These are phyloP conservation scores for Solanum hybrid DNA, from an alignment of 305 asterid species.

Conservation along the genomic window DNA sequence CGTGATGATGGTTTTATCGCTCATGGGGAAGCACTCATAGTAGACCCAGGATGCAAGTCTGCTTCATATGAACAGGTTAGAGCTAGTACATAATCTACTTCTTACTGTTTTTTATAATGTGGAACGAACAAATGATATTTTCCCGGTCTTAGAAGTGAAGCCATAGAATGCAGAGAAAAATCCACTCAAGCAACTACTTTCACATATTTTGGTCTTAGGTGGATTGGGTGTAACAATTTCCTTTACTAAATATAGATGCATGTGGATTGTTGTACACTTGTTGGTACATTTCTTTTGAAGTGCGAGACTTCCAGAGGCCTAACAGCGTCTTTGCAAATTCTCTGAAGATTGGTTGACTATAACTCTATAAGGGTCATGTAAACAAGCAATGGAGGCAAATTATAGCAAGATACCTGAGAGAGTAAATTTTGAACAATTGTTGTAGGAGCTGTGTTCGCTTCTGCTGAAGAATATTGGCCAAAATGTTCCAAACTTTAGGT, in stretches of 20 bases:
- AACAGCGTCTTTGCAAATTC: not conserved
- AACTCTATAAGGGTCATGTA: not conserved
- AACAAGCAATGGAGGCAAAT: not conserved
- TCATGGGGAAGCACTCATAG: slow-evolving; percentile 77
- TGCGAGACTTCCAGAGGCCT: not conserved
- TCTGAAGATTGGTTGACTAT: not conserved
- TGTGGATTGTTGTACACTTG: not conserved
- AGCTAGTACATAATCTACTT: not conserved
- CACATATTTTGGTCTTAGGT: not conserved
- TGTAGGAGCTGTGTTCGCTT: not conserved
- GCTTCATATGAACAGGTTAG: slow-evolving; percentile 64
- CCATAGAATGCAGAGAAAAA: not conserved
- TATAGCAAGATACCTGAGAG: not conserved
- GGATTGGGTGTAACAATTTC: not conserved
- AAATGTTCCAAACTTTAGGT: not conserved
- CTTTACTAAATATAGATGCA: not conserved
- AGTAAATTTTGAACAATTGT: not conserved
- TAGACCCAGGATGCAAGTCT: slow-evolving; percentile 93
- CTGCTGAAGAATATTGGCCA: not conserved
- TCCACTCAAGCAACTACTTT: not conserved
- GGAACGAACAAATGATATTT: not conserved
- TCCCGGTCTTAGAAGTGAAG: not conserved
- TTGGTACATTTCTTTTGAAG: not conserved
- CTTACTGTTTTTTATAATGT: not conserved
- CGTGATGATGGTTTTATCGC: slow-evolving; percentile 32